A percentile compares a stretch with the other conserved stretches of the same genome.
Conservation (phyloP, 2,329 filamentous ascomycete genomes). For the Penicillium sp. region DNA sequence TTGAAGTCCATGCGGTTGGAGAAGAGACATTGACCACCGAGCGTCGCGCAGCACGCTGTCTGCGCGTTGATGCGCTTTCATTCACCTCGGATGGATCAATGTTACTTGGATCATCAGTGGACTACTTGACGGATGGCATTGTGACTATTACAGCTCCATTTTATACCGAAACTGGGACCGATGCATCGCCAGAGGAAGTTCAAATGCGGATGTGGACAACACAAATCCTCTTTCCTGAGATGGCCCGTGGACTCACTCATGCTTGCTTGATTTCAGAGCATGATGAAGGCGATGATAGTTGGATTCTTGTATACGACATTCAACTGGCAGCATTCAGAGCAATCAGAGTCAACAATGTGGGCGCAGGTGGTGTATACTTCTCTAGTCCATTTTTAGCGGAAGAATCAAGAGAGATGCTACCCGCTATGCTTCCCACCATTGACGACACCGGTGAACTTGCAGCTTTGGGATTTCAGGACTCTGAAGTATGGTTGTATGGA, state of each 20-base stretch:
- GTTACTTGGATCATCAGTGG: conserved; percentile 71
- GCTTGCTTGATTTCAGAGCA: conserved; percentile 63
- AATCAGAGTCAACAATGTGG: conserved; percentile 71
- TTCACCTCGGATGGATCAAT: conserved; percentile 80
- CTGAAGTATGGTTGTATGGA: conserved; percentile 77
- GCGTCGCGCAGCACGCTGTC: conserved; percentile 74
- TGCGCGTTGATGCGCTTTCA: conserved; percentile 69
- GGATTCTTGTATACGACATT: conserved; percentile 76
- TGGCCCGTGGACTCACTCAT: conserved; percentile 76
- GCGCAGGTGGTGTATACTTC: conserved; percentile 78
- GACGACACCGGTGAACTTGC: conserved; percentile 71
- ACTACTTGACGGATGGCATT: conserved; percentile 65
- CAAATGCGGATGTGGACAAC: conserved; percentile 80
- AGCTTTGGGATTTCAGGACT: conserved; percentile 70
- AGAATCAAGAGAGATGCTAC: conserved; percentile 60
- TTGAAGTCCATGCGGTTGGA: conserved; percentile 78
- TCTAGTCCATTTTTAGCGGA: conserved; percentile 60
- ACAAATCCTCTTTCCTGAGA: conserved; percentile 80
- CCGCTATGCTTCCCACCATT: conserved; percentile 68
- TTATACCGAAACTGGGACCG: conserved; percentile 61
- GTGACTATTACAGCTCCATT: conserved; percentile 79
- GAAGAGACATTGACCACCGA: conserved; percentile 65
- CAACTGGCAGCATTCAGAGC: conserved; percentile 77
- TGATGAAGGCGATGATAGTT: conserved; percentile 63
- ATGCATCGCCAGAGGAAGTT: conserved; percentile 56